Evolutionary conservation across 2,329 filamentous ascomycete species (phyloP).

Genomic region (Cucurbitaria berberidis): DNA sequence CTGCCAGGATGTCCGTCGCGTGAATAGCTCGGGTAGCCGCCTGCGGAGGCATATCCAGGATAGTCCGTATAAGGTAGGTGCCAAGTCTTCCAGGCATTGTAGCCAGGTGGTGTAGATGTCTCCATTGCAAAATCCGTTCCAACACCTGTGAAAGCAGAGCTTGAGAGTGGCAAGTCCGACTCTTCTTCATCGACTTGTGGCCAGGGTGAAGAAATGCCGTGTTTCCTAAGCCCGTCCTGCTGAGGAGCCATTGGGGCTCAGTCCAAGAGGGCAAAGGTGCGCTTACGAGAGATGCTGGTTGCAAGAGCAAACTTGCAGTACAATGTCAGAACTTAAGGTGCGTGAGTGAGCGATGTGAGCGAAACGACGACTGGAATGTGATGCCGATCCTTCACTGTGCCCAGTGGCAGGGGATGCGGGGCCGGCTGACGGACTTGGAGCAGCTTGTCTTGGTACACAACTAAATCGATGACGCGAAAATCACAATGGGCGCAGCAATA

Average conservation of each 20-base stretch:
- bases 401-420: conserved; percentile 36
- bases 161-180: not conserved
- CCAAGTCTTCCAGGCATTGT: not conserved
- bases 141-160: not conserved
- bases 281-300: conserved; percentile 26
- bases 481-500: not conserved
- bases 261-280: conserved; percentile 9
- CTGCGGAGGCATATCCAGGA: not conserved
- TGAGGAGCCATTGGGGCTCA: conserved; percentile 26
- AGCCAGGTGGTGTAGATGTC: not conserved
- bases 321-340: conserved; percentile 21
- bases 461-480: conserved; percentile 29
- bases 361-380: conserved; percentile 14
- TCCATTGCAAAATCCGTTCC: not conserved
- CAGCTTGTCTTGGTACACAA: conserved; percentile 22
- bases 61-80: not conserved
- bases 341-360: conserved; percentile 11
- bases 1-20: not conserved
- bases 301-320: conserved; percentile 10
- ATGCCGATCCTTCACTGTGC: conserved; percentile 27
- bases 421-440: conserved; percentile 34
- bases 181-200: conserved; percentile 1
- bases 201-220: conserved; percentile 5
- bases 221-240: conserved; percentile 5
- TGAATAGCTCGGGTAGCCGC: not conserved